A percentile compares a stretch with the other conserved stretches of the same genome.
These are phyloP conservation scores for Trichoderma cornu-damae DNA, from an alignment of 2,329 filamentous ascomycete genomes.

Conservation along the genomic window DNA sequence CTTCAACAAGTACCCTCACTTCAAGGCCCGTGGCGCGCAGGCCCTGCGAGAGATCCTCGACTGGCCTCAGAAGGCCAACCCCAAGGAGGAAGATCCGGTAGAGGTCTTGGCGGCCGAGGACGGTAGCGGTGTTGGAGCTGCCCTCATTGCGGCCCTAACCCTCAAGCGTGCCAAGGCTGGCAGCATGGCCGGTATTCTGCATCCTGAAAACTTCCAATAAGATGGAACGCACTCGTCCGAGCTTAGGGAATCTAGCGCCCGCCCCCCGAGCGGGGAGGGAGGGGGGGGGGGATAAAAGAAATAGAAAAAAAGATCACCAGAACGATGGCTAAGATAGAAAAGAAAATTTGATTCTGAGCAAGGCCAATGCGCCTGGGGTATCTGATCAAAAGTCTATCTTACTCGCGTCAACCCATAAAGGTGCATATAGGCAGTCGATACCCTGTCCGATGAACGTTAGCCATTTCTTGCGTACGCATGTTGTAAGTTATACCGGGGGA, in stretches of 20 bases:
- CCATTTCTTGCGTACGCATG: slow-evolving; percentile 10
- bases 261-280: too few species aligned
- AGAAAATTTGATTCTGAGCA: background rate
- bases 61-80: slow-evolving; percentile 67
- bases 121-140: slow-evolving; percentile 93
- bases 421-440: slow-evolving; percentile 71
- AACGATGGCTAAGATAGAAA: slow-evolving; percentile 12
- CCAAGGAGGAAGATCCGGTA: slow-evolving; percentile 77
- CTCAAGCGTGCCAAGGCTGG: slow-evolving; percentile 59
- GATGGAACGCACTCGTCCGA: background rate
- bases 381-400: slow-evolving; percentile 11
- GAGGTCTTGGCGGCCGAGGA: slow-evolving; percentile 89
- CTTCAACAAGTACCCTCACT: slow-evolving; percentile 99
- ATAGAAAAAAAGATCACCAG: background rate
- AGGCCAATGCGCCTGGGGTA: slow-evolving; percentile 4
- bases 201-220: slow-evolving; percentile 56
- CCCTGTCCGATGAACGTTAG: slow-evolving; percentile 41
- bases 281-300: too few species aligned
- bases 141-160: slow-evolving; percentile 76
- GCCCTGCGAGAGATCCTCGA: slow-evolving; percentile 93
- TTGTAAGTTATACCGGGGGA: too few species aligned
- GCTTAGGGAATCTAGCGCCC: background rate
- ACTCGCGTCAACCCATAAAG: slow-evolving; percentile 57
- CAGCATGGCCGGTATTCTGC: slow-evolving; percentile 59
- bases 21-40: slow-evolving; percentile 85